Evolutionary conservation across 192 early-diverging fungal genomes (phyloP).

Genomic region (Backusella psychrophila): DNA sequence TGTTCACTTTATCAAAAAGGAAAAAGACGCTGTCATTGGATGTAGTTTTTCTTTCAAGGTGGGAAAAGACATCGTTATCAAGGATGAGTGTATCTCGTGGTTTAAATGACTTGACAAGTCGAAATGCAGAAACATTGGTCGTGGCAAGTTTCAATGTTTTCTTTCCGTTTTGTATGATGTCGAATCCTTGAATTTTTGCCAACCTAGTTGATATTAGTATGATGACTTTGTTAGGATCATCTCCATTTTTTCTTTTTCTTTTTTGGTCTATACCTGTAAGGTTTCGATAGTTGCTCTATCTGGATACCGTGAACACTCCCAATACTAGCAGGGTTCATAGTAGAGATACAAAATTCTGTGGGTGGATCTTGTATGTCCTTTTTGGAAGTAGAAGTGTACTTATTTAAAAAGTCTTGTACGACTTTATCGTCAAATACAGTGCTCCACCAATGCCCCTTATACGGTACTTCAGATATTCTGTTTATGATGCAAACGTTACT

Average conservation of each 20-base stretch:
- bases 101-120: background rate
- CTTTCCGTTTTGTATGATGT: background rate
- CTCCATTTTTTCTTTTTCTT: background rate
- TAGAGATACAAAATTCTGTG: slow-evolving; percentile 53
- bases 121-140: slow-evolving; percentile 12
- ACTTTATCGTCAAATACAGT: slow-evolving; percentile 53
- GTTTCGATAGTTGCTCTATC: slow-evolving; percentile 63
- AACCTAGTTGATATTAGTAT: background rate
- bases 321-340: slow-evolving; percentile 65
- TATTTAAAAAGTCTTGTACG: slow-evolving; percentile 21
- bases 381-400: background rate
- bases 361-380: background rate
- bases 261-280: slow-evolving; percentile 51
- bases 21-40: background rate
- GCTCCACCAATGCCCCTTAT: slow-evolving; percentile 68
- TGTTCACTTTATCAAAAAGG: background rate
- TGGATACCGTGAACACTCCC: slow-evolving; percentile 65
- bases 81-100: background rate
- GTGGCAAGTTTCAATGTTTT: background rate
- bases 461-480: slow-evolving; percentile 61
- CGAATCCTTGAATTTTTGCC: background rate
- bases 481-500: background rate
- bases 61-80: background rate
- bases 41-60: background rate
- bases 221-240: too few relatives aligned